Evolutionary conservation across 805 yeast species (phyloP), one percentile per base, ranked within the genome.

Genomic region (Saturnispora dispora): DNA sequence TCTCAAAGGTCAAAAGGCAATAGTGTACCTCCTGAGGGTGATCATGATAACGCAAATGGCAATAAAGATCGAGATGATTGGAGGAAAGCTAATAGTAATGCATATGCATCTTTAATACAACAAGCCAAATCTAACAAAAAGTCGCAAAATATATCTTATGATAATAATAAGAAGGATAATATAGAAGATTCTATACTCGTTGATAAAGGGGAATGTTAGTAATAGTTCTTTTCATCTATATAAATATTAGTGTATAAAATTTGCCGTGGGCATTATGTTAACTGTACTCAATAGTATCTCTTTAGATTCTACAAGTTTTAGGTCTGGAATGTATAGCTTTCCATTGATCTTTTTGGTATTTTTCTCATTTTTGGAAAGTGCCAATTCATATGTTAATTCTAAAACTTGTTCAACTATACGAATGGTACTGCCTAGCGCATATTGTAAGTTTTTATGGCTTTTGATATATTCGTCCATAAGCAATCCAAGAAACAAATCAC

Each of bases 401-500:
- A 79, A 58, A 3, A 78, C 78, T 30, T 64, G 61, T 30, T 70
- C 72, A 30, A 76, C 73, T 22, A 68, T 63, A 2, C 66, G 56
- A 5, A 77, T 56, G 0, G 76, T 72, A 47, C 70, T 69, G 20
- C 66, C 66, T 28, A 78, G 57, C 2, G 81, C 70, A 0, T 56
- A 53, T 0, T 53, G 52, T 15, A 74, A 53, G 5, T 69, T 52
- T 0, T 55, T 54, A 1, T 55, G 47, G 51, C 61, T 62, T 56
- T 68, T 63, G 51, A 69, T 68, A 55, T 74, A 74, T 1, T 71
- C 64, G 56, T 83, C 78, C 3, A 83, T 72, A 18, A 85, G 56
- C 15, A 85, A 60, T 0, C 83, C 88, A 3, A 82, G 71, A 62
- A 85, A 83, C 17, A 85, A 65, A 61, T 85, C 93, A 2, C 93